Evolutionary conservation across 495 filamentous ascomycete genomes (phyloP).

Genomic region (Trypethelium eluteriae): DNA sequence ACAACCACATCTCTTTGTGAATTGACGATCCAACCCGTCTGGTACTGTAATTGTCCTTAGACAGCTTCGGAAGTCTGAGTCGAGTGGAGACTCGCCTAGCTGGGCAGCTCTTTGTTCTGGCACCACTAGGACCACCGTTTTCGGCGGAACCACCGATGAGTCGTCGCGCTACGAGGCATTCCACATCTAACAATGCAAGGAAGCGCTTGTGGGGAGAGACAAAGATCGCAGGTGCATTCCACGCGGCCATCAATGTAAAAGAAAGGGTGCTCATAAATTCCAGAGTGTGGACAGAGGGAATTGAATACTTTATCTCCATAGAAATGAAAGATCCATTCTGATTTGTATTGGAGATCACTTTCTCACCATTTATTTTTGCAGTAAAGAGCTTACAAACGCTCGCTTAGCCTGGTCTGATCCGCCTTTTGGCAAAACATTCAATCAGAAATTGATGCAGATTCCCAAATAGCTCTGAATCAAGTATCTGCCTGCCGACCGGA

Average conservation of each 20-base stretch:
- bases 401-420: not conserved
- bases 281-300: not conserved
- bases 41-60: not conserved
- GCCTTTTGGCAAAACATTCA: not conserved
- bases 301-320: not conserved
- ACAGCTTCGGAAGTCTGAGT: not conserved
- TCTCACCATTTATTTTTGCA: no score
- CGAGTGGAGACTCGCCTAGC: not conserved
- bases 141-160: slow-evolving; percentile 2
- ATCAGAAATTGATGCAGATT: not conserved
- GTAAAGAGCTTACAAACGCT: not conserved
- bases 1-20: not conserved
- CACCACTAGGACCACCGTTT: not conserved
- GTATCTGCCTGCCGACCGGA: not conserved
- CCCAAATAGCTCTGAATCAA: not conserved
- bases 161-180: not conserved
- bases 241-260: not conserved
- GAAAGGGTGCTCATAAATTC: not conserved
- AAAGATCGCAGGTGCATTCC: not conserved
- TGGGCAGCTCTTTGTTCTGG: slow-evolving; percentile 8
- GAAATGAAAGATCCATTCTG: not conserved
- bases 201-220: not conserved
- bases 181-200: slow-evolving; percentile 6
- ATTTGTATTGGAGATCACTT: not conserved
- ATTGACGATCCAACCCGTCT: not conserved